Base-by-base conservation (phyloP, 2,329 filamentous ascomycete genomes). In the Colletotrichum simmondsii region DNA sequence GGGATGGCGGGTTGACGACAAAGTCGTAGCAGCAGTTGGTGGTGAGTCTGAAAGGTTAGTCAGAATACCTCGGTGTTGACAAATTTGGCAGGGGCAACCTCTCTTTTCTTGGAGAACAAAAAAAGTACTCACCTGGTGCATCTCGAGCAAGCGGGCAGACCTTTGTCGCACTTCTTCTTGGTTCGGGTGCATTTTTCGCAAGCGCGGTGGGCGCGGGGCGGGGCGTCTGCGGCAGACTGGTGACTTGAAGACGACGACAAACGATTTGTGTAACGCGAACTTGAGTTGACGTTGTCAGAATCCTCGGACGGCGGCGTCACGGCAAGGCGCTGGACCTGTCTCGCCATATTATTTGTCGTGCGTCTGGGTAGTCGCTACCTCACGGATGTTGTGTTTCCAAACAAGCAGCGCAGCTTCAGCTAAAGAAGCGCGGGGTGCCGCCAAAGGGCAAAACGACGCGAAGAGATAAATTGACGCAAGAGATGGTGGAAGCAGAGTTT, bases 121-220 rank as follows among this genome's bases (percentile, higher is more conserved):
- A 26, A 19, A 22, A 35, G 77, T 57, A 35, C 77, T 57, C 72
- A 82, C 80, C 80, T 80, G 30, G 78, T 79, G 72, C 81, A 82
- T 49, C 81, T 77, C 67, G 80, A 81, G 68, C 81, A 82, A 59
- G 80, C 75, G 35, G 81, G 81, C 49, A 82, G 74, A 42, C 79
- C 80, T 77, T 82, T 82, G 76, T 82, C 81, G 71, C 81, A 82
- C 73, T 81, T 82, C 79, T 82, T 82, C 77, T 82, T 82, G 65
- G 81, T 82, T 54, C 81, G 74, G 11, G 81, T 82, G 75, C 81
- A 82, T 74, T 82, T 82, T 74, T 82, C 81, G 76, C 81, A 82
- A 30, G 81, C 80, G 49, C 81, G 77, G 68, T 82, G 81, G 59
- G 81, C 81, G 68, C 80, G 80, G 67, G 79, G 79, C 58, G 75